Percentiles rank a stretch among this genome's conserved stretches.
Conservation (phyloP, 176 grass and related monocot genomes). For the Carex parvula region DNA sequence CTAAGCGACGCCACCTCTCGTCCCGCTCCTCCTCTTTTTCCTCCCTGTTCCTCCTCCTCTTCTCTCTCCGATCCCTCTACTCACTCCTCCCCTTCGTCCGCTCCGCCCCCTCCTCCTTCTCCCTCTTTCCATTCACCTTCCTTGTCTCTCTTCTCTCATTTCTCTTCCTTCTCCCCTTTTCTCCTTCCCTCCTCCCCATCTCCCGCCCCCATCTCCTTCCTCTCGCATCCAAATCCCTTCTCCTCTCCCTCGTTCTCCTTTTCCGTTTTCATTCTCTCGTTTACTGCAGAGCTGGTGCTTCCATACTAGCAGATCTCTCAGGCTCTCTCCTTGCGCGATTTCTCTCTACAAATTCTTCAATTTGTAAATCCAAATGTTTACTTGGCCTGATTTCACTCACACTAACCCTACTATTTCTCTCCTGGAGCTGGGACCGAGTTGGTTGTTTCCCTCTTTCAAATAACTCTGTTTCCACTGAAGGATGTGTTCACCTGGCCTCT, state of each 20-base stretch:
- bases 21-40: constrained; percentile 32
- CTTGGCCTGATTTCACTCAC: constrained; percentile 37
- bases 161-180: constrained; percentile 43
- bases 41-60: constrained; percentile 40
- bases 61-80: constrained; percentile 50
- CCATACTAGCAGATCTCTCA: constrained; percentile 69
- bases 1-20: constrained; percentile 33
- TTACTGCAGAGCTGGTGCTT: constrained; percentile 45
- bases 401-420: constrained; percentile 42
- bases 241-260: constrained; percentile 52
- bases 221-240: constrained; percentile 40
- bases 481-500: constrained; percentile 37
- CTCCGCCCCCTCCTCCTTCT: constrained; percentile 22
- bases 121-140: constrained; percentile 33
- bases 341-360: constrained; percentile 41
- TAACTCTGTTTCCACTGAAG: constrained; percentile 19
- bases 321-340: constrained; percentile 55
- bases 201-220: constrained; percentile 33
- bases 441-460: constrained; percentile 44
- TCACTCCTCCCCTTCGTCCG: constrained; percentile 45
- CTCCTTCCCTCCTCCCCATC: constrained; percentile 36
- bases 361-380: not conserved
- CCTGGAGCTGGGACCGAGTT: constrained; percentile 37
- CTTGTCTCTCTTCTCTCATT: constrained; percentile 29
- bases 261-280: constrained; percentile 50